phyloP scores from a whole-genome alignment of 176 grass and related monocot genomes.

The Zea mays region DNA sequence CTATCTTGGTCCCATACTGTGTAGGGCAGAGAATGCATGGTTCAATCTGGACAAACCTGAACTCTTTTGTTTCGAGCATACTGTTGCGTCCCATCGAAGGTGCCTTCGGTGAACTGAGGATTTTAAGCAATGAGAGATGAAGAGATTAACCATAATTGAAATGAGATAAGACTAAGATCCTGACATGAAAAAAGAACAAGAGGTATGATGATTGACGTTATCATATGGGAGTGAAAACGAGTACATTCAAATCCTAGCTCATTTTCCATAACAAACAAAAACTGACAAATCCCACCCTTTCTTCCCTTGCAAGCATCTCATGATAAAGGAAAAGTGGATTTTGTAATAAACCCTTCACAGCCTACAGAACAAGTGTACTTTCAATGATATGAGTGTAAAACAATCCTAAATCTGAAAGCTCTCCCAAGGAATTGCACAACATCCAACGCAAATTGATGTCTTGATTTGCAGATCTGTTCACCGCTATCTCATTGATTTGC shows the following conservation, averaged over 20 bases:
- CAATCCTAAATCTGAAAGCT: neutral
- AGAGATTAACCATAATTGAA: neutral
- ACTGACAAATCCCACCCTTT: neutral
- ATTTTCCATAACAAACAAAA: conserved; percentile 3
- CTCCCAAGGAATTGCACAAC: neutral
- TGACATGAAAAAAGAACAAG: neutral
- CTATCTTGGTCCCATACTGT: neutral
- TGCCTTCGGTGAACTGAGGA: conserved; percentile 68
- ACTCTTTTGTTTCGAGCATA: conserved; percentile 96
- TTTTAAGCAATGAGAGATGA: conserved; percentile 24
- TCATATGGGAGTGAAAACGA: neutral
- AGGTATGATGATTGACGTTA: neutral
- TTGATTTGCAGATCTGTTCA: neutral
- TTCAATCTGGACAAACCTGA: conserved; percentile 56
- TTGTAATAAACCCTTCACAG: neutral
- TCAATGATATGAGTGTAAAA: neutral
- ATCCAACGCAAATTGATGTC: neutral
- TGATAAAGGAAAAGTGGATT: neutral
- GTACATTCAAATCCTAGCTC: conserved; percentile 9
- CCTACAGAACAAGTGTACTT: neutral
- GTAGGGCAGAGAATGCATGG: neutral
- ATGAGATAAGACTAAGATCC: neutral
- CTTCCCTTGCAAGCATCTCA: neutral
- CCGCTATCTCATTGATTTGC: neutral
- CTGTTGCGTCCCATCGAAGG: conserved; percentile 69